Evolutionary conservation across 768 basidiomycete genomes (phyloP), one percentile per base, ranked within the genome.

Genomic region (Rhodotorula diobovata): DNA sequence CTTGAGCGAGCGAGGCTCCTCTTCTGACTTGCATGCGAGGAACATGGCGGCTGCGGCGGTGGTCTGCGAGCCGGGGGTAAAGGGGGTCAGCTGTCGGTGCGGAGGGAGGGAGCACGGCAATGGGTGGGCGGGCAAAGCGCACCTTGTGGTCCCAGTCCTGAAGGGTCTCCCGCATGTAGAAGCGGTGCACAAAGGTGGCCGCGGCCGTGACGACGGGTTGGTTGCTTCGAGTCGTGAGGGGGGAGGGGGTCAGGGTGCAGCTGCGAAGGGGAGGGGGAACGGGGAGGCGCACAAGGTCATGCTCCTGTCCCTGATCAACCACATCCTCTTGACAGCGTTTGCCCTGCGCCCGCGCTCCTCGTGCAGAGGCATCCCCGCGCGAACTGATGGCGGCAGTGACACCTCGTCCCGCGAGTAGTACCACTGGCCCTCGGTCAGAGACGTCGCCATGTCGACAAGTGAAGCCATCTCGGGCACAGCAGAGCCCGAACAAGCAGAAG

Each of bases 131-230:
- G 41, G 14, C 14, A 43, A 18, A 43, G 41, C 74, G 60, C 62
- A 76, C 78, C 32, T 62, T 51, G 34, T 68, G 61, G 51, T 73
- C 51, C 51, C 75, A 78, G 35, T 78, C 72, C 35, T 69, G 67
- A 35, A 80, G 51, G 7, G 76, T 75, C 43, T 76, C 63, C 5
- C 80, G 71, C 80, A 81, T 81, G 71, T 79, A 81, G 70, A 80
- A 81, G 12, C 80, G 77, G 69, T 81, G 78, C 18, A 80, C 32
- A 4, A 80, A 51, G 1, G 75, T 79, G 12, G 78, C 68, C 18
- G 78, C 80, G 0, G 75, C 66, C 12, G 73, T 70, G 37, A 80
- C 50, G 4, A 77, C 72, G 30, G 76, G 71, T 65, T 67, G 66
- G 1, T 35, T 50, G 16, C 65, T 71, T 58, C 28, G 14, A 16